Evolutionary conservation across 768 basidiomycete genomes (phyloP), one percentile per base, ranked within the genome.

Genomic region (Leccinum sublutescens): DNA sequence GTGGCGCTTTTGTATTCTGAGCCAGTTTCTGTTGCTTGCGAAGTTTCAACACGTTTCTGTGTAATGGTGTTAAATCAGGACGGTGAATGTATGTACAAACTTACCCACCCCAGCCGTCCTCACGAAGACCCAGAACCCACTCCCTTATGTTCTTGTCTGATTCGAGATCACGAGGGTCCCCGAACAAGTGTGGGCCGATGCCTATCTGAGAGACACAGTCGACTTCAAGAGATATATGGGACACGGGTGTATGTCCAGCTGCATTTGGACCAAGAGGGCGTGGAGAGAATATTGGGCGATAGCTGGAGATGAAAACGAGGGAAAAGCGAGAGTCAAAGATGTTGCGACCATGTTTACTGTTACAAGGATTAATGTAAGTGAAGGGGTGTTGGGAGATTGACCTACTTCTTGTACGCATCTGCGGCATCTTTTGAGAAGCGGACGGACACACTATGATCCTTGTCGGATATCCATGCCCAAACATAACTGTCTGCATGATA

Each of bases 381-480:
- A 25, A 50, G 34, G 51, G 49, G 27, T 11, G 36, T 38, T 45
- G 23, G 29, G 50, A 52, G 31, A 57, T 19, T 29, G 38, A 73
- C 78, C 72, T 55, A 78, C 80, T 62, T 68, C 43, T 72, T 71
- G 65, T 79, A 87, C 17, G 73, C 66, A 31, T 68, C 65, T 14
- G 84, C 71, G 1, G 87, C 86, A 5, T 80, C 75, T 62, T 74
- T 76, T 40, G 77, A 81, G 64, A 91, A 82, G 33, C 82, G 82
- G 4, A 84, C 77, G 4, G 84, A 80, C 17, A 89, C 73, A 14
- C 61, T 63, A 58, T 80, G 64, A 2, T 74, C 60, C 65, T 81
- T 85, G 70, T 91, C 89, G 2, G 87, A 88, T 14, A 85, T 68
- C 49, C 74, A 72, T 1, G 82, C 87, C 88, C 89, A 91, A 17